Conservation (phyloP, 208 protist species). For the Leishmania lainsoni region DNA sequence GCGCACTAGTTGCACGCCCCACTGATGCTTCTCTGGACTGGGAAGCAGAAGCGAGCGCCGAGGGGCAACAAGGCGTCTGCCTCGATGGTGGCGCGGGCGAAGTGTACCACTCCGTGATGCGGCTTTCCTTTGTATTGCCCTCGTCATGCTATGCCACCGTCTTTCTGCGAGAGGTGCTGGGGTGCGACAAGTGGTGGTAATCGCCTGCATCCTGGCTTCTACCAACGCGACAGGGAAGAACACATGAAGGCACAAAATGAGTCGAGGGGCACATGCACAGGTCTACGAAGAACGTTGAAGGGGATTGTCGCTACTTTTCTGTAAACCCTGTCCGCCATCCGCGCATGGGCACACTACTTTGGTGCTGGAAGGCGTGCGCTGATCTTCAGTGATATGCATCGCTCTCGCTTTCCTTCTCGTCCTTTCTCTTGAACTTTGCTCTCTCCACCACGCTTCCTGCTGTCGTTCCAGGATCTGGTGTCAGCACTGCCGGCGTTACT, state of each 20-base stretch:
- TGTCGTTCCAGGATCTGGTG: background rate
- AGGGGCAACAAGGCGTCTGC: background rate
- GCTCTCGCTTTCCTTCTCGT: background rate
- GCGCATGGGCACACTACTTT: background rate
- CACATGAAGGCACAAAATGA: background rate
- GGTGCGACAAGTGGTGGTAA: slow-evolving; percentile 71
- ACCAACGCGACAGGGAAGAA: background rate
- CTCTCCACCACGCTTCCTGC: background rate
- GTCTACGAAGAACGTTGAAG: background rate
- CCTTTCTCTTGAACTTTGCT: background rate
- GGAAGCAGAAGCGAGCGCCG: background rate
- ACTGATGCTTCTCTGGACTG: slow-evolving; percentile 12
- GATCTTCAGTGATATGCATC: background rate
- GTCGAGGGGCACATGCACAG: background rate
- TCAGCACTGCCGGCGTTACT: background rate
- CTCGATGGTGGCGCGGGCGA: slow-evolving; percentile 2
- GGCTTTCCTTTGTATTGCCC: slow-evolving; percentile 64
- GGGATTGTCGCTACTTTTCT: background rate
- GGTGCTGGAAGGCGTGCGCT: background rate
- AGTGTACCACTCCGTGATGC: slow-evolving; percentile 8
- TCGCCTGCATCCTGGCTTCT: background rate
- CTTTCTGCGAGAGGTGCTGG: slow-evolving; percentile 74
- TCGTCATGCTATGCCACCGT: slow-evolving; percentile 87
- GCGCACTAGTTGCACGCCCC: slow-evolving; percentile 47
- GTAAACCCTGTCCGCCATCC: background rate